Evolutionary conservation across 768 basidiomycete species (phyloP).

Genomic region (Tephrocybe sp.): DNA sequence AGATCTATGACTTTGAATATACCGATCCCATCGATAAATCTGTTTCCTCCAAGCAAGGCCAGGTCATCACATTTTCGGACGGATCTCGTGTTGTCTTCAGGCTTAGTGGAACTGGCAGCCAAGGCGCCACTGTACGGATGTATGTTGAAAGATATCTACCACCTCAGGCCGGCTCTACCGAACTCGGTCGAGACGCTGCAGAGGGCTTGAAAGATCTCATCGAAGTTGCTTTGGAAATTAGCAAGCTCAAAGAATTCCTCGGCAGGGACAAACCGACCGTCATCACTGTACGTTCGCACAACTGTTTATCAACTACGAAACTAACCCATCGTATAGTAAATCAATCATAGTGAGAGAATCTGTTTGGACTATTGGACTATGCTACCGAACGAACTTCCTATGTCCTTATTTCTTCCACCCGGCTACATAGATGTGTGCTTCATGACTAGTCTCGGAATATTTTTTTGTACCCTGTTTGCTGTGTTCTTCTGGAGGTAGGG

Average conservation of each 20-base stretch:
- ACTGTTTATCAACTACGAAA: background rate
- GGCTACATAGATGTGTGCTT: too few relatives aligned
- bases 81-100: conserved; percentile 95
- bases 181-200: conserved; percentile 72
- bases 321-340: background rate
- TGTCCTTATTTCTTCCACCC: too few relatives aligned
- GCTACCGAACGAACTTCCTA: too few relatives aligned
- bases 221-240: conserved; percentile 86
- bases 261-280: conserved; percentile 91
- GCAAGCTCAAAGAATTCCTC: conserved; percentile 82
- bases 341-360: too few relatives aligned
- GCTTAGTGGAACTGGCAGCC: conserved; percentile 92
- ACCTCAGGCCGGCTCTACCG: conserved; percentile 62
- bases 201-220: conserved; percentile 94
- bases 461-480: too few relatives aligned
- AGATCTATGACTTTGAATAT: conserved; percentile 88
- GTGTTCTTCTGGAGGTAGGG: too few relatives aligned
- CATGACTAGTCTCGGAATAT: too few relatives aligned
- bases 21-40: conserved; percentile 97
- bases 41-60: conserved; percentile 92
- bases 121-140: conserved; percentile 94
- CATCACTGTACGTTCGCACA: conserved; percentile 63
- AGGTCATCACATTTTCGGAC: conserved; percentile 88
- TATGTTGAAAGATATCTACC: conserved; percentile 93
- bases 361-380: too few relatives aligned